Evolutionary conservation across 108 stramenopile genomes (phyloP).

Genomic region (Craspedostauros australis): DNA sequence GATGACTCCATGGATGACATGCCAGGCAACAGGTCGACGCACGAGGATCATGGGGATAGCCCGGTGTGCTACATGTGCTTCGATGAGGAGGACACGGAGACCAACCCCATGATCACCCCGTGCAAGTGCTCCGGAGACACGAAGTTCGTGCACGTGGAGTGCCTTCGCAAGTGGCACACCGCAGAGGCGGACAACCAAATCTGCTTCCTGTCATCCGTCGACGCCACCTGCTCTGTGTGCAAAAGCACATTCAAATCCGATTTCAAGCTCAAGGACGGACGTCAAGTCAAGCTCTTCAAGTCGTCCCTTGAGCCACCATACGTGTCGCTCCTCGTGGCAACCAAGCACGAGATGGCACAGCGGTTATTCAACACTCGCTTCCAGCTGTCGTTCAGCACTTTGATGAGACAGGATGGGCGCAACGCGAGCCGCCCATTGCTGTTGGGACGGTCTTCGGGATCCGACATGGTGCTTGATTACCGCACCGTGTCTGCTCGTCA

Average conservation of each 20-base stretch:
- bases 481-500: constrained; percentile 88
- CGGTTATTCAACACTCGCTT: constrained; percentile 94
- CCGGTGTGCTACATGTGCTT: constrained; percentile 98
- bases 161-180: constrained; percentile 89
- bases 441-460: constrained; percentile 91
- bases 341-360: constrained; percentile 93
- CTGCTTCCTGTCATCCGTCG: constrained; percentile 91
- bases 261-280: constrained; percentile 88
- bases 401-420: constrained; percentile 85
- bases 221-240: constrained; percentile 94
- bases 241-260: constrained; percentile 95
- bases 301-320: constrained; percentile 92
- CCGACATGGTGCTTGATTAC: constrained; percentile 96
- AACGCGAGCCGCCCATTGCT: constrained; percentile 83
- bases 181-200: constrained; percentile 88
- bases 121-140: constrained; percentile 87
- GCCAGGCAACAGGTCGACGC: constrained; percentile 5
- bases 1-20: constrained; percentile 60
- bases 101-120: constrained; percentile 81
- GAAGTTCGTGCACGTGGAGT: constrained; percentile 83
- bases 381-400: constrained; percentile 89
- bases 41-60: constrained; percentile 37
- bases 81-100: constrained; percentile 83
- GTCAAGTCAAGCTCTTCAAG: constrained; percentile 87
- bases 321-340: constrained; percentile 91